phyloP scores from a whole-genome alignment of 2,329 filamentous ascomycete genomes.

The Sporothrix globosa region DNA sequence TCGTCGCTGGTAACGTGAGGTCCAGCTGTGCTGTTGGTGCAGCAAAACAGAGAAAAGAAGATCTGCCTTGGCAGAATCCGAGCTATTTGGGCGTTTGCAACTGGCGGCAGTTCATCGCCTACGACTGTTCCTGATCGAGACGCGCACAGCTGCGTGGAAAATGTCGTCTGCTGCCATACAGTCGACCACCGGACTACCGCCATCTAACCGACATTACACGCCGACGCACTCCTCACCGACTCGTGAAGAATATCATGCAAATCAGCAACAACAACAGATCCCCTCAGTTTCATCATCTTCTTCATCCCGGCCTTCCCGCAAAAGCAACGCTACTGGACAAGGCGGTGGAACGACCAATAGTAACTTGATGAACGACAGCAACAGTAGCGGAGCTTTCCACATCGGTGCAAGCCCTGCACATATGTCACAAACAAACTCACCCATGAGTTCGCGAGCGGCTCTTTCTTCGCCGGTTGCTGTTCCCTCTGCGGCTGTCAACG shows the following conservation, averaged over 20 bases:
- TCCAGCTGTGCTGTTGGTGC: constrained; percentile 6
- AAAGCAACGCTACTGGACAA: constrained; percentile 55
- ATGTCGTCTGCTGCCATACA: constrained; percentile 69
- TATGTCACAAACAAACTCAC: constrained; percentile 45
- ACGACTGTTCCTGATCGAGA: constrained; percentile 20
- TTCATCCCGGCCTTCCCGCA: constrained; percentile 58
- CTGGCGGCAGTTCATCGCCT: background rate
- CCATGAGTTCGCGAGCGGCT: constrained; percentile 55
- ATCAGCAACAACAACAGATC: constrained; percentile 46
- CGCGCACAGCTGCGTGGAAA: constrained; percentile 41
- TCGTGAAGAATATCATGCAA: constrained; percentile 61
- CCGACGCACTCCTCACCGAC: constrained; percentile 56
- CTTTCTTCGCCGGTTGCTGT: constrained; percentile 50
- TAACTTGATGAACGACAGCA: constrained; percentile 38
- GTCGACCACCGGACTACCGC: constrained; percentile 53
- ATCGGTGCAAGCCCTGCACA: constrained; percentile 32
- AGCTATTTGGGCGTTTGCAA: background rate
- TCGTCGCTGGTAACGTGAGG: background rate
- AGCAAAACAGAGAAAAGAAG: constrained; percentile 9
- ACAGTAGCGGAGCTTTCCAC: constrained; percentile 50
- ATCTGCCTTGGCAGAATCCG: background rate
- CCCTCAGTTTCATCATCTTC: constrained; percentile 54
- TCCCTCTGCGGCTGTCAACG: constrained; percentile 43
- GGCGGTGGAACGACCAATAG: constrained; percentile 43
- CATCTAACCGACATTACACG: constrained; percentile 57